Percentiles rank a stretch among this genome's conserved stretches.
These are phyloP conservation scores for Solanum chilense DNA, from an alignment of 257 asterid species.

Conservation along the genomic window DNA sequence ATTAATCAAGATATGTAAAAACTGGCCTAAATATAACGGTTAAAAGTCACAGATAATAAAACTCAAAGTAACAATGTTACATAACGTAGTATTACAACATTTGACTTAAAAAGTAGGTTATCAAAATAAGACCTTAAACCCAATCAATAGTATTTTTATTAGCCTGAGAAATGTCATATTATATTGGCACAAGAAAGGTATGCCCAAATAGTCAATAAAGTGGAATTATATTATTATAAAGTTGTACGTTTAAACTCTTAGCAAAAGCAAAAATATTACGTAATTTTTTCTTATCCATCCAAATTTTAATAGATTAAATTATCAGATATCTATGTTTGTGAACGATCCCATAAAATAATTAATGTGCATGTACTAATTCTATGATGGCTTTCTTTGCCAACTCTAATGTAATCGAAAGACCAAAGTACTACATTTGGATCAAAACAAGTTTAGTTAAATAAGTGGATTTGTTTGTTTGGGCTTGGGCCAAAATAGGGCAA, in stretches of 20 bases:
- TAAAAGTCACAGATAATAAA: background rate
- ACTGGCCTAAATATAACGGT: no score
- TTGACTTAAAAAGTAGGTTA: background rate
- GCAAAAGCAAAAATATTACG: background rate
- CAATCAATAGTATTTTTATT: background rate
- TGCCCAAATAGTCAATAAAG: background rate
- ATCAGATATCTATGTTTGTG: background rate
- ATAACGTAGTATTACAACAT: background rate
- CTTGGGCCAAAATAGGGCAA: background rate
- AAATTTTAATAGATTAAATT: background rate
- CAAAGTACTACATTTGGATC: background rate
- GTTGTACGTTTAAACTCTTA: background rate
- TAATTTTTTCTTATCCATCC: background rate
- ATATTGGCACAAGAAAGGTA: background rate
- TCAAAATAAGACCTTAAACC: background rate
- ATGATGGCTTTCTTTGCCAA: background rate
- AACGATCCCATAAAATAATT: background rate
- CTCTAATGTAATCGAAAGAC: background rate
- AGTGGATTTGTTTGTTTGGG: background rate
- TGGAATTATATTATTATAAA: background rate
- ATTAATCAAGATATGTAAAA: no score
- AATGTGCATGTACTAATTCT: background rate
- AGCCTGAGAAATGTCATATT: background rate
- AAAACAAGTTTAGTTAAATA: background rate
- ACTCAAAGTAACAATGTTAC: background rate